A percentile compares a stretch with the other conserved stretches of the same genome.
These are phyloP conservation scores for Penicillium sp. DNA, from an alignment of 2,329 filamentous ascomycete species.

Conservation along the genomic window DNA sequence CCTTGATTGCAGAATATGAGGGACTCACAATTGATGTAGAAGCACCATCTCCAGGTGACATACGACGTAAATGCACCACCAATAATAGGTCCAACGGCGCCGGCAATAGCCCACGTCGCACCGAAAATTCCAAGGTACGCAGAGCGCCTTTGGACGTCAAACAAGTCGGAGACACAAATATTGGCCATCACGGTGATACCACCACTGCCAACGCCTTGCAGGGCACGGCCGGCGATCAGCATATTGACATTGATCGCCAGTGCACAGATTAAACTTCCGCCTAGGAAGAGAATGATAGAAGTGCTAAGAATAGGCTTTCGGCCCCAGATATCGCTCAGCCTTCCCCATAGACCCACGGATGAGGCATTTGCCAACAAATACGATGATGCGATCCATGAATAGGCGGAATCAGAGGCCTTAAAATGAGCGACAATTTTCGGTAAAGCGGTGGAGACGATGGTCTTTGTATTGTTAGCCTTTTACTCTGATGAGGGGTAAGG, in stretches of 20 bases:
- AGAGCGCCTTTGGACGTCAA: constrained; percentile 1
- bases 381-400: constrained; percentile 3
- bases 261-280: constrained; percentile 1
- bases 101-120: constrained; percentile 4
- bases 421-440: neutral
- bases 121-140: constrained; percentile 1
- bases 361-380: constrained; percentile 1
- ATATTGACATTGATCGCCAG: constrained; percentile 4
- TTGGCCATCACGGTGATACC: constrained; percentile 4
- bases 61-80: constrained; percentile 1
- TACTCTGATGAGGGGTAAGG: neutral
- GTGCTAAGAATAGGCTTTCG: constrained; percentile 1
- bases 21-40: constrained; percentile 2
- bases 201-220: constrained; percentile 4
- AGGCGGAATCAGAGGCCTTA: constrained; percentile 3
- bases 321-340: constrained; percentile 3
- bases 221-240: constrained; percentile 2
- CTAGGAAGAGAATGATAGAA: neutral
- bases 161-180: constrained; percentile 1
- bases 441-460: constrained; percentile 1
- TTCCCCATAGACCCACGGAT: neutral
- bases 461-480: neutral
- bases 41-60: constrained; percentile 3
- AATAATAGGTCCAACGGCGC: constrained; percentile 1
- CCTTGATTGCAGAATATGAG: neutral